Base-by-base conservation (phyloP, 129 eudicot species). In the Helichrysum umbraculigerum region DNA sequence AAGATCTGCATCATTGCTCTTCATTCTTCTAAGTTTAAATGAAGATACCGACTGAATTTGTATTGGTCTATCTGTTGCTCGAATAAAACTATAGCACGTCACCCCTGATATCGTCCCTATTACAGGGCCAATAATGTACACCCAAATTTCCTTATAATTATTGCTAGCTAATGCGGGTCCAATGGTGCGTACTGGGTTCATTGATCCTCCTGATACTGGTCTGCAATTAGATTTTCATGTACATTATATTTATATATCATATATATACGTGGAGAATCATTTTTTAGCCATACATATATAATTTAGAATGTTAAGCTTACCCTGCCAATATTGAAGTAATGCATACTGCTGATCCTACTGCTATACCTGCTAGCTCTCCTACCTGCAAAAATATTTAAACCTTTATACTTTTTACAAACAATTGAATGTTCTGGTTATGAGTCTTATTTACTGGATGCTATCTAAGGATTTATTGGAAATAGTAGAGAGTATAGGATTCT, bases 281-380 rank as follows among this genome's bases (percentile, higher is more conserved):
- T 57, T 66, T 1, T 17, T 30, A 15, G 29, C 16, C 29, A 56
- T 19, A 44, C 66, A 2, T 7, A 25, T 54, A 57, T 20, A 54
- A 15, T 28, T 79, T 37, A 51, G 65, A 12, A 37, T 42, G 34
- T 32, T 20, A 69, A 58, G 47, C 19, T 68, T 82, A 93, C 98
- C 98, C 98, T 29, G 96, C 98, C 76, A 93, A 78, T 72, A 93
- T 88, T 8, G 98, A 90, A 47, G 97, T 85, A 72, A 93, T 93
- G 82, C 98, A 93, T 19, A 93, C 97, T 37, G 98, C 83, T 16
- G 97, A 88, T 44, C 98, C 98, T 4, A 93, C 97, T 58, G 97
- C 97, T 7, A 93, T n/a, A n/a, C n/a, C n/a, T n/a, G n/a, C n/a
- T n/a, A n/a, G n/a, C n/a, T n/a, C n/a, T n/a, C n/a, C n/a, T 44